Evolutionary conservation across 805 yeast species (phyloP).

Genomic region (Brettanomyces bruxellensis): DNA sequence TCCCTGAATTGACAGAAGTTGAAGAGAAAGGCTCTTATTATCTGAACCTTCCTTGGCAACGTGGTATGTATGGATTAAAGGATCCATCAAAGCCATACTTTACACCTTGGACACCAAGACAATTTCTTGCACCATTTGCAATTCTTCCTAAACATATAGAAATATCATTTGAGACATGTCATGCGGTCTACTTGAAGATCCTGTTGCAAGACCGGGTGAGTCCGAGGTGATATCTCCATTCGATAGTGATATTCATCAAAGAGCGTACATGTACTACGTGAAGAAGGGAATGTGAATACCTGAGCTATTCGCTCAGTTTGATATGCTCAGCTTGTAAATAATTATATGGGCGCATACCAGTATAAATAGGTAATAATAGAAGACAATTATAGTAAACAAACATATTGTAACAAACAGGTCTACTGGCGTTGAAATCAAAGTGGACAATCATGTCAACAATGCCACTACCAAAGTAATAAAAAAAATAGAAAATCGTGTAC

Average conservation of each 20-base stretch:
- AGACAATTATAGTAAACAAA: no score
- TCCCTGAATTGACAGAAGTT: slow-evolving; percentile 27
- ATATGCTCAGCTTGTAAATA: no score
- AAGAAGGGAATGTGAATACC: slow-evolving; percentile 46
- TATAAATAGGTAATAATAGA: background rate
- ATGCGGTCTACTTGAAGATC: slow-evolving; percentile 92
- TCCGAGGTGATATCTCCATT: slow-evolving; percentile 93
- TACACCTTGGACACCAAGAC: slow-evolving; percentile 96
- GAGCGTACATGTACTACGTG: slow-evolving; percentile 90
- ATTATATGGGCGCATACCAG: background rate
- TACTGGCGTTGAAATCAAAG: no score
- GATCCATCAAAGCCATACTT: slow-evolving; percentile 75
- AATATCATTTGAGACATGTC: slow-evolving; percentile 83
- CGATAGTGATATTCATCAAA: slow-evolving; percentile 71
- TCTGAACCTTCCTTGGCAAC: slow-evolving; percentile 77
- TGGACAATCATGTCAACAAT: no score
- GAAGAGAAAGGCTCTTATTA: slow-evolving; percentile 25
- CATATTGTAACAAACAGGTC: no score
- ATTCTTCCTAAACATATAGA: slow-evolving; percentile 89
- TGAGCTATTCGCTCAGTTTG: no score
- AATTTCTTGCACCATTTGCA: slow-evolving; percentile 87
- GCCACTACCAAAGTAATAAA: no score
- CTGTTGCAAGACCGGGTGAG: slow-evolving; percentile 94
- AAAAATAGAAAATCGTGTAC: no score
- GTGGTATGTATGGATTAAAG: slow-evolving; percentile 67